Evolutionary conservation across 139 green algal genomes (phyloP), one percentile per base, ranked within the genome.

Genomic region (Micractinium sp.): DNA sequence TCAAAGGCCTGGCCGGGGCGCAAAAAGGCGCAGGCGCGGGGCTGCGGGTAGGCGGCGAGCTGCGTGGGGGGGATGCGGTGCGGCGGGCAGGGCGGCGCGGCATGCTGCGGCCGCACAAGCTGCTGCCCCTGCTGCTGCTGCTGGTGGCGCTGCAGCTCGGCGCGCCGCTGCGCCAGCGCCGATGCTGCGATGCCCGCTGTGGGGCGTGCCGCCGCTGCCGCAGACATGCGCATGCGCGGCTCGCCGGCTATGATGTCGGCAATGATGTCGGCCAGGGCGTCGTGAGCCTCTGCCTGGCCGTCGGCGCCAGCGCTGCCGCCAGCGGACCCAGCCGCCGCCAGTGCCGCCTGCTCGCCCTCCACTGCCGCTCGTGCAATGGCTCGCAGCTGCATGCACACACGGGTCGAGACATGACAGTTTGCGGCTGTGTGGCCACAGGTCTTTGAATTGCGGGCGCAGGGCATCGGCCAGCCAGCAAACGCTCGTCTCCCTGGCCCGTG

Each of bases 21-120:
- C 36, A 95, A 81, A 69, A 94, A 93, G 33, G 87, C 88, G 89
- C 90, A 95, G 13, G 88, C 29, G 1, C 75, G 67, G 20, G 92
- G 92, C 83, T 67, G 83, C 38, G 83, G 83, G 67, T 69, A 87
- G 67, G 36, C 36, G 0, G 60, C 35, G 3, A 29, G 61, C 38
- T 47, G 31, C 12, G 83, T 36, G 19, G 67, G 83, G 27, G 66
- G 63, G 20, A 87, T 41, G 83, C 67, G 67, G 67, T 80, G 83
- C 36, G 67, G 63, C 27, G 73, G 29, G 15, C 35, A 15, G 35
- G 41, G 78, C 29, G 41, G 78, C 41, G 29, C n/a, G 33, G 36
- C 74, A 31, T 80, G 33, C 74, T 53, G 33, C 41, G 1, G 78
- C 41, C 15, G 29, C 39, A 2, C 16, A n/a, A 13, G 77, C 41